Evolutionary conservation across 345 rosid genomes (phyloP).

Genomic region (Diplotaxis tenuifolia): DNA sequence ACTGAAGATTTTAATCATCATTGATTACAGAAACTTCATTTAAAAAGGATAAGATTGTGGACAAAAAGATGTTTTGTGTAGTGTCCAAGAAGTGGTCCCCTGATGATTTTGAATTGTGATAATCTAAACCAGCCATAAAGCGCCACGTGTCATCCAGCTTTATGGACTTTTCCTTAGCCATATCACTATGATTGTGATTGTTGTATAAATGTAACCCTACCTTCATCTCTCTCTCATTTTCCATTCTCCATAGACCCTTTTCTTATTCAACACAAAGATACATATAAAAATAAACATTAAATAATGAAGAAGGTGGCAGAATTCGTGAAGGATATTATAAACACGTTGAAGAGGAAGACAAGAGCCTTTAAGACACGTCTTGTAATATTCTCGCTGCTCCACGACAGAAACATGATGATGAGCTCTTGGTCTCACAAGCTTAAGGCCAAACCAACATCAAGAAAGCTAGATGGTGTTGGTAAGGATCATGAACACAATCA

Average conservation of each 20-base stretch:
- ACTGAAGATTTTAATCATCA: not conserved
- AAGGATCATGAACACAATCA: slow-evolving; percentile 1
- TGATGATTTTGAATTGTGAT: slow-evolving; percentile 6
- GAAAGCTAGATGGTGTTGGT: slow-evolving; percentile 10
- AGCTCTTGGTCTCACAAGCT: slow-evolving; percentile 57
- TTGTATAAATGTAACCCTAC: slow-evolving; percentile 8
- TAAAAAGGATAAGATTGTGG: not conserved
- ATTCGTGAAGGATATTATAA: slow-evolving; percentile 41
- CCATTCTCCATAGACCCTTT: slow-evolving; percentile 16
- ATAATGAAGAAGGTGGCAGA: slow-evolving; percentile 47
- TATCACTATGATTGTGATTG: not conserved
- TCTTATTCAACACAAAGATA: not conserved
- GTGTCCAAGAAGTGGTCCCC: slow-evolving; percentile 18
- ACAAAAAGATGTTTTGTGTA: not conserved
- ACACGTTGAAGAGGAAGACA: slow-evolving; percentile 57
- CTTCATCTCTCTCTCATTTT: slow-evolving; percentile 24
- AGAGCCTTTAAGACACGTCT: slow-evolving; percentile 58
- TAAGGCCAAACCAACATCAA: slow-evolving; percentile 33
- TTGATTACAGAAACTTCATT: not conserved
- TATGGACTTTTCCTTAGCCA: not conserved
- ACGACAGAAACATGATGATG: slow-evolving; percentile 48
- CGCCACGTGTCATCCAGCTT: slow-evolving; percentile 20
- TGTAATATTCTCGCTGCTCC: slow-evolving; percentile 58
- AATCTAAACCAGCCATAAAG: not conserved
- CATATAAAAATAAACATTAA: not conserved